Conservation (phyloP, 176 grass and related monocot species). For the Triticum aestivum region DNA sequence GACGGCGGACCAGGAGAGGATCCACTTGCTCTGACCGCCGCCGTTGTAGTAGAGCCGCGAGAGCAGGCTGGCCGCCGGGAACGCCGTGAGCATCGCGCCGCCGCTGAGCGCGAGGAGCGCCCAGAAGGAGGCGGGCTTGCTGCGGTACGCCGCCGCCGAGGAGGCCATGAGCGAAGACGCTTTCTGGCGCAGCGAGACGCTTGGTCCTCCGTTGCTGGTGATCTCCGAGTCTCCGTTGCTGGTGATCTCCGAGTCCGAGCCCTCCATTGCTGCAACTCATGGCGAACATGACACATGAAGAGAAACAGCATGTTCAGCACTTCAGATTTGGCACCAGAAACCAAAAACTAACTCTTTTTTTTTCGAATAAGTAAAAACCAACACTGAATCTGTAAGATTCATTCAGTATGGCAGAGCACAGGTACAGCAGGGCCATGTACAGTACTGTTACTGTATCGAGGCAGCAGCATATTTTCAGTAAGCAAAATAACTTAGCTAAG, state of each 20-base stretch:
- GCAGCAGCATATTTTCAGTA: too few species aligned
- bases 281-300: neutral
- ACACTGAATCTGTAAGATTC: too few species aligned
- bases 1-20: slow-evolving; percentile 83
- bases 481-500: too few species aligned
- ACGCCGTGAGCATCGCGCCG: slow-evolving; percentile 66
- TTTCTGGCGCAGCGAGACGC: slow-evolving; percentile 19
- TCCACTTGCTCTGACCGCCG: slow-evolving; percentile 91
- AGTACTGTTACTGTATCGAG: too few species aligned
- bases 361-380: too few species aligned
- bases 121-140: slow-evolving; percentile 57
- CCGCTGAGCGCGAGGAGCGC: slow-evolving; percentile 41
- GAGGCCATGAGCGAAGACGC: slow-evolving; percentile 16
- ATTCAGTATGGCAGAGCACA: too few species aligned
- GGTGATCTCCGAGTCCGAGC: neutral
- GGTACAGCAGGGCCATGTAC: too few species aligned
- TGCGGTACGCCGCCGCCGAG: slow-evolving; percentile 42
- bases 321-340: too few species aligned
- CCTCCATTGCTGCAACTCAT: neutral
- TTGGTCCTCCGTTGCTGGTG: neutral
- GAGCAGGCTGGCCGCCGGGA: slow-evolving; percentile 78
- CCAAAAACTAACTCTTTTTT: too few species aligned
- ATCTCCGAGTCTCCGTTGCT: neutral
- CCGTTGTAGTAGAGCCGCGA: slow-evolving; percentile 77
- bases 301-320: too few species aligned